phyloP scores from a whole-genome alignment of 192 early-diverging fungal genomes.

The Rhizoclosmatium globosum region DNA sequence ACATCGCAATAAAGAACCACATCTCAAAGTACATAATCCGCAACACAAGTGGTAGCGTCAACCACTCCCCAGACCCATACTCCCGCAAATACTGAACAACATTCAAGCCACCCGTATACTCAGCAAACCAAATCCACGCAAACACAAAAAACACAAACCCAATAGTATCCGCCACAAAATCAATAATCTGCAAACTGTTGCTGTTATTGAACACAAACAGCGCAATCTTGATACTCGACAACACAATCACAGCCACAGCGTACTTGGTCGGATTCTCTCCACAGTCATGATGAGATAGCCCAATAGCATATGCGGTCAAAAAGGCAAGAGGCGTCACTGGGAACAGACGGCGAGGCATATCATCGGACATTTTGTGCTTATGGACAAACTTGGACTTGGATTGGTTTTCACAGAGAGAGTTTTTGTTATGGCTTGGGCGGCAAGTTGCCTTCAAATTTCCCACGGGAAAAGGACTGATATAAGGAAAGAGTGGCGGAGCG shows the following conservation, averaged over 20 bases:
- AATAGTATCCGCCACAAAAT: neutral
- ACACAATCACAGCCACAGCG: neutral
- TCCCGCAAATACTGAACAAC: neutral
- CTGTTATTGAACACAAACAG: neutral
- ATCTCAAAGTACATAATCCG: constrained; percentile 14
- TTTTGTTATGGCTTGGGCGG: too few species aligned
- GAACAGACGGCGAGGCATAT: too few species aligned
- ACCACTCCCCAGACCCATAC: neutral
- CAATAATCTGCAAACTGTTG: neutral
- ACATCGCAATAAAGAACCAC: constrained; percentile 3
- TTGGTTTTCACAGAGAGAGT: too few species aligned
- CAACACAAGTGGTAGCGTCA: neutral
- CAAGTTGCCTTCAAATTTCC: too few species aligned
- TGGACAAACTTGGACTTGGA: too few species aligned
- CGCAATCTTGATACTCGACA: neutral
- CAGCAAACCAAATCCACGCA: constrained; percentile 6
- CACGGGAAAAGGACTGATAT: too few species aligned
- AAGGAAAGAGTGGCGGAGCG: too few species aligned
- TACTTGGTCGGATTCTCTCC: neutral
- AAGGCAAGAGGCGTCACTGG: too few species aligned
- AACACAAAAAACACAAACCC: constrained; percentile 3
- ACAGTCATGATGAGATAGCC: neutral
- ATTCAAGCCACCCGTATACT: constrained; percentile 9
- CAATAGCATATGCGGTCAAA: neutral
- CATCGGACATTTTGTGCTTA: too few species aligned